phyloP scores from a whole-genome alignment of 179 eudicot genomes.

The Spinacia oleracea region DNA sequence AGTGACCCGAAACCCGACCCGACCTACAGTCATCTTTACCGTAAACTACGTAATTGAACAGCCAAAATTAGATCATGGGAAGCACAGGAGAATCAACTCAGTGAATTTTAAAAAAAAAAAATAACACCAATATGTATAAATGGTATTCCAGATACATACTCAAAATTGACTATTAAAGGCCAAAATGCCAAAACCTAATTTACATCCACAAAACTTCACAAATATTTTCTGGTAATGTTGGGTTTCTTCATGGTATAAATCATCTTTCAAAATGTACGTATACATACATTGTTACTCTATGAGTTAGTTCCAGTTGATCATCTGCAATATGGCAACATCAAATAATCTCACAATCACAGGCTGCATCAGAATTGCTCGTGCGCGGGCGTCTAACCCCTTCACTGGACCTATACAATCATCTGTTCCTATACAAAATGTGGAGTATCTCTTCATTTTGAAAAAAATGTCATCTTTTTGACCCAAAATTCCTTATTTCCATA shows the following conservation, averaged over 20 bases:
- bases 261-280: neutral
- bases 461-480: conserved; percentile 29
- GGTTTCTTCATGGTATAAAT: conserved; percentile 14
- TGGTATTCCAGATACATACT: neutral
- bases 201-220: conserved; percentile 11
- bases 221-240: neutral
- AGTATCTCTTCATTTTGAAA: neutral
- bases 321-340: conserved; percentile 20
- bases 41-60: too few relatives aligned
- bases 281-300: conserved; percentile 16
- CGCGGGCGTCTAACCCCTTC: conserved; percentile 1
- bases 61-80: too few relatives aligned
- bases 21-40: too few relatives aligned
- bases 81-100: too few relatives aligned
- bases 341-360: conserved; percentile 7
- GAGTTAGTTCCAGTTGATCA: conserved; percentile 14
- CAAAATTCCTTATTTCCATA: conserved; percentile 26
- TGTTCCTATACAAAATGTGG: conserved; percentile 25
- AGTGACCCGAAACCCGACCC: too few relatives aligned
- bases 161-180: conserved; percentile 5
- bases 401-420: conserved; percentile 34
- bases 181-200: neutral
- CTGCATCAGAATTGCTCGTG: neutral
- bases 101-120: too few relatives aligned
- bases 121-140: neutral